Base-by-base conservation (phyloP, 2,329 filamentous ascomycete genomes). In the Colletotrichum falcatum region DNA sequence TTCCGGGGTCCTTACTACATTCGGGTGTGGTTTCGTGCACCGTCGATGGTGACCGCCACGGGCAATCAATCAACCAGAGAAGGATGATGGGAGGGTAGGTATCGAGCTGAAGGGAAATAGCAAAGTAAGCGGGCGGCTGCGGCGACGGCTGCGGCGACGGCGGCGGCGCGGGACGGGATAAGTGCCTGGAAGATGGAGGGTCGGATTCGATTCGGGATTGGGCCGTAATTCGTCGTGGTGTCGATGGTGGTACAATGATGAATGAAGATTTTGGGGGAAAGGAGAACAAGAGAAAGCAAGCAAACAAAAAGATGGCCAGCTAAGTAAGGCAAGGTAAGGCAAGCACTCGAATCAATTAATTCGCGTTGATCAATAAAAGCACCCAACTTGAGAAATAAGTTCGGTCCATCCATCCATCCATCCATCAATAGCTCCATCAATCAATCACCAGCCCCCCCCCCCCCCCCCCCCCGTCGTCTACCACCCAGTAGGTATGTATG, bases 1-100 rank as follows among this genome's bases (percentile, higher is more conserved):
- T 74, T 79, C 77, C 66, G 68, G 64, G 73, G 20, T 33, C 73
- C 74, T 74, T 72, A 74, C 73, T 70, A 66, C 72, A 75, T 74
- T 66, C 65, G 66, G n/a, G 59, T 42, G 30, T 42, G 30, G 59
- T 64, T 44, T 37, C 26, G 54, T 71, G 60, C 48, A 63, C 60
- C 66, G 60, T 70, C 55, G 26, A 54, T 61, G 55, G 55, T 46
- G 42, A 51, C 65, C 56, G 58, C 46, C 44, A 61, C 59, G 48
- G 26, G 48, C 44, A 37, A 61, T 58, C 48, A 30, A 46, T 51
- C 5, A n/a, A n/a, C n/a, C n/a, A n/a, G n/a, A n/a, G n/a, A 51
- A 23, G 44, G 35, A n/a, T 14, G 35, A 53, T 53, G 42, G n/a
- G 14, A 46, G 54, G 16, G 33, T 37, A 3, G 16, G 33, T 37